Percentiles rank a stretch among this genome's conserved stretches.
phyloP scores from a whole-genome alignment of 1,284 basidiomycete genomes.

The Rhodotorula sp. region DNA sequence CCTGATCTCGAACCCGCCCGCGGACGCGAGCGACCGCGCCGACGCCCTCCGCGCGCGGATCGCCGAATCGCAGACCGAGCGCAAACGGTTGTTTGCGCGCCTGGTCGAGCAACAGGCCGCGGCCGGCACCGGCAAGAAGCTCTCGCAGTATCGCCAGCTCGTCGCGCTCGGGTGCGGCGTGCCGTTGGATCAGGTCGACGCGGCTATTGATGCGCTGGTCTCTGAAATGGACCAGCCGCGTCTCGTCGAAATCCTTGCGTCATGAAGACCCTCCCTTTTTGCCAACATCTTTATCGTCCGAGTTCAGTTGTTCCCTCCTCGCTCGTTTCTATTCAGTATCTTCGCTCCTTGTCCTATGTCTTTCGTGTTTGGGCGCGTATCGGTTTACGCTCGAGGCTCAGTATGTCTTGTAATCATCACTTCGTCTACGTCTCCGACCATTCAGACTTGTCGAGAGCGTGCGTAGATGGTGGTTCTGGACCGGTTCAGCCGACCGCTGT shows the following conservation, averaged over 20 bases:
- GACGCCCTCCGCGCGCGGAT: conserved; percentile 64
- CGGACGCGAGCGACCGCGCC: conserved; percentile 58
- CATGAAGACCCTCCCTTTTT: neutral
- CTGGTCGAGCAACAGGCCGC: conserved; percentile 79
- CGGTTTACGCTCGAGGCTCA: no score
- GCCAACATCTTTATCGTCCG: neutral
- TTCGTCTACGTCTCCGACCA: no score
- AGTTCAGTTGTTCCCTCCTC: neutral
- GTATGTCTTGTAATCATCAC: no score
- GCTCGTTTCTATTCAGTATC: neutral
- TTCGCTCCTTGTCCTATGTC: neutral
- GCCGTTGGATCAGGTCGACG: conserved; percentile 78
- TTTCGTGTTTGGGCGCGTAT: neutral
- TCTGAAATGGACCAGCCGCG: conserved; percentile 15
- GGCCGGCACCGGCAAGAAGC: conserved; percentile 80
- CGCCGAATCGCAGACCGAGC: conserved; percentile 62
- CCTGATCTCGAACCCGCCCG: conserved; percentile 44
- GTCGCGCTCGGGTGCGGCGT: conserved; percentile 85
- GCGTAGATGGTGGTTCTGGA: no score
- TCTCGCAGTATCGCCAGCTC: conserved; percentile 80
- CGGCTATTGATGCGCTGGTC: conserved; percentile 59
- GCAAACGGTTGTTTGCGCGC: conserved; percentile 68
- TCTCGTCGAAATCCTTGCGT: neutral
- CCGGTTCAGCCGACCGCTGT: no score
- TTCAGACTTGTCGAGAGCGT: no score